Base-by-base conservation (phyloP, 306 rosid genomes). In the Glycine tomentella region DNA sequence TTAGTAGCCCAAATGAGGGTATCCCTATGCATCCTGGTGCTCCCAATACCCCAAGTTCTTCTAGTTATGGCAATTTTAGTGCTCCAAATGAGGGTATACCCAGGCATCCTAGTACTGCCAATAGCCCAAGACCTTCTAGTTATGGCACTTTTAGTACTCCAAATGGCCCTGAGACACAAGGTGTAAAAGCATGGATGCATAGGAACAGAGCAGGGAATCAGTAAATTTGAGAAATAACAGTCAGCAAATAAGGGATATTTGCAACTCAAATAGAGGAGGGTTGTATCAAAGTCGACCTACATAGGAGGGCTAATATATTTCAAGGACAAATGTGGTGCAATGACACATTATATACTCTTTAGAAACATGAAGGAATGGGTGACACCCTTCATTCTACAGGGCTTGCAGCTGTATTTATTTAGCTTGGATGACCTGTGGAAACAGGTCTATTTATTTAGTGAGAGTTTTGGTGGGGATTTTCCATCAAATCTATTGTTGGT, bases 41-140 rank as follows among this genome's bases (percentile, higher is more conserved):
- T 80, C 74, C 87, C 11, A 31, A 62, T 62, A 31, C 81, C 56
- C 65, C 81, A 40, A 83, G 86, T 83, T 57, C 71, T 63, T 34
- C 91, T 25, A 25, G 91, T 83, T 89, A 70, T 61, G 97, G 92
- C 71, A 31, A 67, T 75, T 94, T 89, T 73, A 87, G 90, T 67
- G 13, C 80, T 76, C 65, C 56, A 6, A 85, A 63, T 53, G 59
- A 53, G 3, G 59, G 25, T 16, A 15, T 53, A 9, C 9, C 25
- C 25, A 53, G 7, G 59, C 20, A 53, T 53, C 59, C 25, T 16
- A 53, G 20, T 53, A 4, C 59, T 53, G 25, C 59, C 9, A 76
- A 34, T 33, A 9, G 25, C 82, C 59, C 80, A 38, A 83, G 86
- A 25, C 31, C 31, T 64, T 38, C 91, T 57, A 65, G 90, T 83